Percentiles rank a stretch among this genome's conserved stretches.
Conservation (phyloP, 352 stramenopile genomes). For the Pythium periplocum region DNA sequence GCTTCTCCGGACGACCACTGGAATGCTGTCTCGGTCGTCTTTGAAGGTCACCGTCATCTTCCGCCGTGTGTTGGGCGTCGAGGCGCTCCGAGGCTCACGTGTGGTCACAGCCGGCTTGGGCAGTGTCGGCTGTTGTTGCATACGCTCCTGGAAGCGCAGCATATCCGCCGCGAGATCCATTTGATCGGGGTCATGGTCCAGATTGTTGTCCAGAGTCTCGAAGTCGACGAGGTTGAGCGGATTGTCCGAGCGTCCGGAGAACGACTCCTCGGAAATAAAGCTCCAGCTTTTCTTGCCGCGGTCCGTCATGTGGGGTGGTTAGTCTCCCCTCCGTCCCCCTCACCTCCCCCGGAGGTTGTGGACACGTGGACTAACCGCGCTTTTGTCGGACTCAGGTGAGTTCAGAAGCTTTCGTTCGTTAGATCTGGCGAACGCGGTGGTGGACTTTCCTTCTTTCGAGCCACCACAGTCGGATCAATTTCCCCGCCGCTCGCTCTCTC, state of each 20-base stretch:
- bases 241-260: constrained; percentile 29
- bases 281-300: constrained; percentile 65
- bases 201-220: constrained; percentile 25
- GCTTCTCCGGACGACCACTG: constrained; percentile 48
- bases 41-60: constrained; percentile 63
- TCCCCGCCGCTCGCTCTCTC: no score
- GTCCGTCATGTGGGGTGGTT: constrained; percentile 7
- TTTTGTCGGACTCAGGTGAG: no score
- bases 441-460: no score
- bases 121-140: constrained; percentile 6
- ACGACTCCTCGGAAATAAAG: constrained; percentile 81
- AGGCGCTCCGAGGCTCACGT: constrained; percentile 16
- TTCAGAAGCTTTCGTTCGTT: no score
- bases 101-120: constrained; percentile 9
- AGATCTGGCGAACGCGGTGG: no score
- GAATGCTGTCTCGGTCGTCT: constrained; percentile 41
- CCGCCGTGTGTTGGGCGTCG: constrained; percentile 22
- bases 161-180: constrained; percentile 19
- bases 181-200: constrained; percentile 12
- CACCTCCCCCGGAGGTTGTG: no score
- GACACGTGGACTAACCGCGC: no score
- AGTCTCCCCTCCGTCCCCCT: no score
- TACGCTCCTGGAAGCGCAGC: constrained; percentile 15
- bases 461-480: no score
- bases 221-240: constrained; percentile 39